These are phyloP conservation scores for Tricholoma sp. DNA, from an alignment of 768 basidiomycete genomes.

Conservation along the genomic window DNA sequence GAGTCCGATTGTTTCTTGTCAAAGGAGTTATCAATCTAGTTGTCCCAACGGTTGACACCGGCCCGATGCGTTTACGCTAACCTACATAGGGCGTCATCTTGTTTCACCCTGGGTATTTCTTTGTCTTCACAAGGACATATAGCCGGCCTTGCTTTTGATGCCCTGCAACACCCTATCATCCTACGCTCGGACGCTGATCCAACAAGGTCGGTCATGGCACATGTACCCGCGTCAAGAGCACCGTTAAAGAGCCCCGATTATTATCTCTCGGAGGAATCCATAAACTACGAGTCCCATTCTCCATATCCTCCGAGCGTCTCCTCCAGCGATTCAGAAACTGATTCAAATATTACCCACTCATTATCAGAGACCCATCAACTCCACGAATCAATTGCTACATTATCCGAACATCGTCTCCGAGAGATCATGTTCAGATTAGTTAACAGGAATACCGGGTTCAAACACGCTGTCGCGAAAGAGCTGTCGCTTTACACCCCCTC, in stretches of 20 bases:
- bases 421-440: constrained; percentile 34
- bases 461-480: constrained; percentile 35
- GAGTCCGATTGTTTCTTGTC: constrained; percentile 7
- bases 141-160: background rate
- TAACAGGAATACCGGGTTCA: constrained; percentile 28
- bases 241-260: background rate
- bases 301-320: background rate
- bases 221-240: background rate
- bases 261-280: constrained; percentile 1
- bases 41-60: background rate
- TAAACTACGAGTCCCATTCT: background rate
- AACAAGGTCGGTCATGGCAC: background rate
- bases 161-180: background rate
- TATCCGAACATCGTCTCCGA: constrained; percentile 34
- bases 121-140: background rate
- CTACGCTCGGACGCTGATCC: constrained; percentile 11
- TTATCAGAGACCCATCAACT: constrained; percentile 17
- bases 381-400: constrained; percentile 30
- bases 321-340: constrained; percentile 5
- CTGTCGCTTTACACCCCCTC: constrained; percentile 7
- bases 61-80: background rate
- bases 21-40: background rate
- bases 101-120: background rate
- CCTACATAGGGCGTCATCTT: background rate
- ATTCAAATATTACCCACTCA: constrained; percentile 1